phyloP scores from a whole-genome alignment of 2,329 filamentous ascomycete genomes.

The Allantophomopsis cytisporea region DNA sequence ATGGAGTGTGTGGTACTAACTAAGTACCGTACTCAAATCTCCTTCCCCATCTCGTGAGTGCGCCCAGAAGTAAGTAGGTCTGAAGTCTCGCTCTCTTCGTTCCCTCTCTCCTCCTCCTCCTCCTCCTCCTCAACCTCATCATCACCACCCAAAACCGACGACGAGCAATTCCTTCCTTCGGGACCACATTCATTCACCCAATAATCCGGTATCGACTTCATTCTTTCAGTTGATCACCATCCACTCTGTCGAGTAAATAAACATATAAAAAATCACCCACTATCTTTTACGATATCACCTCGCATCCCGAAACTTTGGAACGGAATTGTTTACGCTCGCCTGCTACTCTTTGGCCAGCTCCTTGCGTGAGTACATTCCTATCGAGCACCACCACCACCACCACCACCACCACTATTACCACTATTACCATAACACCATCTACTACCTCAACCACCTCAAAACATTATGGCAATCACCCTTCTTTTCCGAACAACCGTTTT shows the following conservation, averaged over 20 bases:
- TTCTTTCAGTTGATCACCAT: constrained; percentile 27
- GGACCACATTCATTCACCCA: constrained; percentile 17
- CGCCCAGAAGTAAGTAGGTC: no score
- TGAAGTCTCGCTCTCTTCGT: no score
- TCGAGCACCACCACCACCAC: not conserved
- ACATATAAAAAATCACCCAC: constrained; percentile 1
- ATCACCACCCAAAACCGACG: not conserved
- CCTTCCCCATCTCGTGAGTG: no score
- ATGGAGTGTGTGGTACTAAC: no score
- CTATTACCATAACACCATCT: no score
- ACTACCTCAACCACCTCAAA: no score
- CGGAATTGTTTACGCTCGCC: constrained; percentile 2
- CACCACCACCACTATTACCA: no score
- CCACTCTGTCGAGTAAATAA: constrained; percentile 18
- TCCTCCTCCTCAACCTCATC: no score
- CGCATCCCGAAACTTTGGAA: not conserved
- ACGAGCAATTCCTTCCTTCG: constrained; percentile 15
- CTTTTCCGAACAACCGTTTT: no score
- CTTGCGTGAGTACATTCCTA: constrained; percentile 11
- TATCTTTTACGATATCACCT: not conserved
- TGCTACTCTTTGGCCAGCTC: constrained; percentile 3
- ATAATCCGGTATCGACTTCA: constrained; percentile 23
- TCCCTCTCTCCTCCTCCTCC: no score
- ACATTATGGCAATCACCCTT: no score
- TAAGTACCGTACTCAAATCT: no score